Conservation (phyloP, 225 moss, liverwort and hornwort genomes). For the Physcomitrellopsis africana region DNA sequence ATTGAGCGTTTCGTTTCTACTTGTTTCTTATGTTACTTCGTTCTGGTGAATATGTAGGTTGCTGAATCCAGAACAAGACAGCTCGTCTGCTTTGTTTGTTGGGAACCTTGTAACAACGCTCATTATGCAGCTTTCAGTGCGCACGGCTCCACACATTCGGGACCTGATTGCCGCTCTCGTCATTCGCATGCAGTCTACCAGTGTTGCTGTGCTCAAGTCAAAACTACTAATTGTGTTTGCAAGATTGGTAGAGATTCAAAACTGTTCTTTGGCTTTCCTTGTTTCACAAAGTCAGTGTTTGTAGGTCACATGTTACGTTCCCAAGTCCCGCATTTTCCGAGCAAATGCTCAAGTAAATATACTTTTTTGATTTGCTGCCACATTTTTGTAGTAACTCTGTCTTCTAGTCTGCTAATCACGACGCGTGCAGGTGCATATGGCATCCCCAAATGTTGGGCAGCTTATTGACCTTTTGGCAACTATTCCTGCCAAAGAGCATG, state of each 20-base stretch:
- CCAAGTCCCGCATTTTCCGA: neutral
- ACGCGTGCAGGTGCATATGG: slow-evolving; percentile 76
- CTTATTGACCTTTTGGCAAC: slow-evolving; percentile 67
- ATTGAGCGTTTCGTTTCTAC: neutral
- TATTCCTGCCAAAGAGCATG: slow-evolving; percentile 67
- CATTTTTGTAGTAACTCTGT: neutral
- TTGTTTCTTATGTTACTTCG: slow-evolving; percentile 12
- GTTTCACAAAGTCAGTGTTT: slow-evolving; percentile 14
- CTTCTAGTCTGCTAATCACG: slow-evolving; percentile 17
- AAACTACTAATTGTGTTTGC: slow-evolving; percentile 77
- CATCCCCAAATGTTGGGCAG: slow-evolving; percentile 80
- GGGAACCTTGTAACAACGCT: slow-evolving; percentile 78
- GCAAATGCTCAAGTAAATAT: neutral
- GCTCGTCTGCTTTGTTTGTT: slow-evolving; percentile 84
- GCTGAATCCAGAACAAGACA: slow-evolving; percentile 80
- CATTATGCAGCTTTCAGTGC: slow-evolving; percentile 69
- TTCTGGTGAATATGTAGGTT: slow-evolving; percentile 54
- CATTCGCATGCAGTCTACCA: slow-evolving; percentile 67
- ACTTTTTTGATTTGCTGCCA: neutral
- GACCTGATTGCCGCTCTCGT: slow-evolving; percentile 79
- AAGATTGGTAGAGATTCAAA: slow-evolving; percentile 60
- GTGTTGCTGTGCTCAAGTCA: slow-evolving; percentile 72
- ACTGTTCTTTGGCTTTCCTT: slow-evolving; percentile 18
- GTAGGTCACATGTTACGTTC: neutral
- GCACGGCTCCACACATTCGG: slow-evolving; percentile 78